Evolutionary conservation across 2,329 filamentous ascomycete species (phyloP).

Genomic region (Trichophyton schoenleinii): DNA sequence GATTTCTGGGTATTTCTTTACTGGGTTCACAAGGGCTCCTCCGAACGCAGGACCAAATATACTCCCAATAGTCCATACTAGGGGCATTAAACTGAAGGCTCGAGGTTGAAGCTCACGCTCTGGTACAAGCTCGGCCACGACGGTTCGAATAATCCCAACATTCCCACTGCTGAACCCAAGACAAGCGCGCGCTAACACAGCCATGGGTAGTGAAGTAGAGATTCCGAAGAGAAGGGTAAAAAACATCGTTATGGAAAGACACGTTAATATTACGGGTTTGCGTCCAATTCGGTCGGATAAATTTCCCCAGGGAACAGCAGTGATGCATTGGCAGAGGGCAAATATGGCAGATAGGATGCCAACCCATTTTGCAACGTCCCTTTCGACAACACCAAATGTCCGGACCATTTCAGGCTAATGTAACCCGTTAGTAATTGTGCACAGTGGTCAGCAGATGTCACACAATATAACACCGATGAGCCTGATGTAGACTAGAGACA

Average conservation of each 20-base stretch:
- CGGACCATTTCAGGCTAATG: constrained; percentile 67
- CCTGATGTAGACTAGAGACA: not conserved
- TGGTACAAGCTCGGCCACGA: constrained; percentile 86
- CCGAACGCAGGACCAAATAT: constrained; percentile 83
- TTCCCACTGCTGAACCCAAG: constrained; percentile 81
- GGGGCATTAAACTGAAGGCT: constrained; percentile 86
- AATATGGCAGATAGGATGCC: constrained; percentile 61
- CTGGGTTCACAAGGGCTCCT: constrained; percentile 71
- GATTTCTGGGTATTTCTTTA: constrained; percentile 56
- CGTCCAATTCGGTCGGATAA: constrained; percentile 68
- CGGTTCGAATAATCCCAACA: constrained; percentile 81
- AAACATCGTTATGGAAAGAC: constrained; percentile 65
- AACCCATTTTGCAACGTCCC: constrained; percentile 69
- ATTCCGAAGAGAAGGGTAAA: constrained; percentile 75
- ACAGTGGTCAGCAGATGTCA: not conserved
- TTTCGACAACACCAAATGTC: constrained; percentile 55
- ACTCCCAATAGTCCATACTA: constrained; percentile 76
- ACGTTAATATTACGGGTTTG: constrained; percentile 66
- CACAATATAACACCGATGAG: not conserved
- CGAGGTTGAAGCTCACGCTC: constrained; percentile 73
- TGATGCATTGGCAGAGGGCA: constrained; percentile 57
- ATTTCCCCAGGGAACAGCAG: constrained; percentile 62
- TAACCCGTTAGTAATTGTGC: constrained; percentile 13
- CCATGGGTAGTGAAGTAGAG: constrained; percentile 65
- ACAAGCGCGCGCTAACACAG: constrained; percentile 63